Base-by-base conservation (phyloP, 2,329 filamentous ascomycete genomes). In the Talaromyces sp. region DNA sequence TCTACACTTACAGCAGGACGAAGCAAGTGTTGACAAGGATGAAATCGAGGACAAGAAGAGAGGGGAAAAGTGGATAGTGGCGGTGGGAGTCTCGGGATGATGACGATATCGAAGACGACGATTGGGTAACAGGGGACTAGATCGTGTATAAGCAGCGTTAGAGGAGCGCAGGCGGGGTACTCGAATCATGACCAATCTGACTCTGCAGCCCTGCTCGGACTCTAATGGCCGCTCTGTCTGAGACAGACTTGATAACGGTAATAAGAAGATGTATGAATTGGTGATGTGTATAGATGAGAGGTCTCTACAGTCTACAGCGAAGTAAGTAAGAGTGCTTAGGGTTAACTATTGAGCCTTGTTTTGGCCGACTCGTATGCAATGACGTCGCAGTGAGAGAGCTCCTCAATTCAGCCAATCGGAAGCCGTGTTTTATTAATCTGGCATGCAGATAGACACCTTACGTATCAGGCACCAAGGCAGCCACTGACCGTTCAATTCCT, bases 1-100 rank as follows among this genome's bases (percentile, higher is more conserved):
- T 41, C 43, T 57, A 48, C 54, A 57, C 53, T 55, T 60, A 25
- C 58, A 56, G 25, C 53, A 55, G 17, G 40, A 31, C 5, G 46
- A 11, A 6, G 33, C 37, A 9, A 46, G 50, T 15, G 48, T 22
- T 22, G 33, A 50, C 10, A 7, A 45, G 19, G 33, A 45, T 46
- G 40, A 22, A 13, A 8, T 5, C 17, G 37, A 10, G 19, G 45
- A 36, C 15, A 11, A 19, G 43, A 19, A 50, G 36, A 48, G 21
- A 25, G 22, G 35, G 28, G 11, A 35, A 33, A 35, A 2, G 17
- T 25, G 5, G n/a, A 36, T 19, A 25, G 22, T 31, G 17, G 36
- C 2, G 19, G 25, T 15, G 21, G 36, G 15, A 35, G 13, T 50
- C 33, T 19, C 45, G 52, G 57, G 37, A 35, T 33, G 53, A 59